These are phyloP conservation scores for Ascoidea tarda DNA, from an alignment of 805 yeast species.

Conservation along the genomic window DNA sequence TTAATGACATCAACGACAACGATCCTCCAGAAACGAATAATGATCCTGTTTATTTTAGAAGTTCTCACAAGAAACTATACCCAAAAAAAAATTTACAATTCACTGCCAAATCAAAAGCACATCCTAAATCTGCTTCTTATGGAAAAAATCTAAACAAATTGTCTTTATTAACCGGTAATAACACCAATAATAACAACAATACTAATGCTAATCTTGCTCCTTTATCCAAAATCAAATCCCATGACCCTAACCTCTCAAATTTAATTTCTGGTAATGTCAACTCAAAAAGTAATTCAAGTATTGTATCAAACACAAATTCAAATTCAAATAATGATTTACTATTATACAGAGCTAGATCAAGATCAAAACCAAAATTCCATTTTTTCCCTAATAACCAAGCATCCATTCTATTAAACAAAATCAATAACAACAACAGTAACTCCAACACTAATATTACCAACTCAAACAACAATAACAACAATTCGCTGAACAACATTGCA, in stretches of 20 bases:
- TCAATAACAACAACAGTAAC: not conserved
- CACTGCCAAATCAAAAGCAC: not conserved
- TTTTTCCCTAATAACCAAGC: too few relatives aligned
- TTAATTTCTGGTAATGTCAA: too few relatives aligned
- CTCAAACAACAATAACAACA: not conserved
- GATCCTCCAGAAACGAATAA: too few relatives aligned
- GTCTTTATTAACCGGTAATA: too few relatives aligned
- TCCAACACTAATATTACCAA: not conserved
- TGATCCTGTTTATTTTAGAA: not conserved
- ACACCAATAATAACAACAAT: not conserved
- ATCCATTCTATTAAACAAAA: too few relatives aligned
- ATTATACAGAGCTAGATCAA: not conserved
- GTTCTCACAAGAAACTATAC: not conserved
- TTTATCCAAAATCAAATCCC: not conserved
- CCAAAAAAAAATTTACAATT: not conserved
- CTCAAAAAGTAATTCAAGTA: too few relatives aligned
- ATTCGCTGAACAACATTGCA: not conserved
- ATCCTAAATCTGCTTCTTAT: not conserved
- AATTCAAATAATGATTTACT: not conserved
- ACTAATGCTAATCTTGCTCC: not conserved
- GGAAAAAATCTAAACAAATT: not conserved
- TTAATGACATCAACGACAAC: not conserved
- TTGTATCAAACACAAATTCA: not conserved
- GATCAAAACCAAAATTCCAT: not conserved
- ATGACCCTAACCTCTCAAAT: not conserved